Base-by-base conservation (phyloP, 306 rosid genomes). In the Ormosia semicastrata region DNA sequence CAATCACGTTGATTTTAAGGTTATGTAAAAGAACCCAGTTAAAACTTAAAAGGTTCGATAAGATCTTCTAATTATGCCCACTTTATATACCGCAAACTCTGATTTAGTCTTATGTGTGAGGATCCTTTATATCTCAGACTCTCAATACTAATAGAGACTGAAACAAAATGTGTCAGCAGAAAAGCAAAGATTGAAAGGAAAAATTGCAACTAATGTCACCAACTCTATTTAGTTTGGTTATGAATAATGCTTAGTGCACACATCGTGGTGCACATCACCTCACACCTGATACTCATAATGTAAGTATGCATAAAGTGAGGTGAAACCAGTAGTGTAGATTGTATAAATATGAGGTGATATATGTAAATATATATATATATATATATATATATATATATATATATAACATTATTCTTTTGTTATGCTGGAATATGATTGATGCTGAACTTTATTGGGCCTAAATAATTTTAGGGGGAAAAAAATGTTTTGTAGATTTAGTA, bases 101-200 rank as follows among this genome's bases (percentile, higher is more conserved):
- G 37, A 59, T 76, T 83, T 83, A 37, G 66, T 63, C 56, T 18
- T 32, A 64, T 71, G 13, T 59, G 57, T 29, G 46, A 37, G 36
- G 18, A 39, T 39, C 24, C 13, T 62, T 84, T 6, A 32, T 56
- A 32, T 69, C 18, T 46, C 56, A 10, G 33, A 44, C 57, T 71
- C 68, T 64, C 40, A 36, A 63, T 29, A 13, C 49, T 44, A 29
- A 40, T 84, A 79, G 81, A 73, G 59, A 73, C 1, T 58, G 81
- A 84, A 84, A 84, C 87, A 84, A 73, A 73, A 85, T 81, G 36
- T 66, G 67, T 86, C 81, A 78, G 56, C 84, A 50, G 58, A 67
- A 78, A 58, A 54, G 47, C 63, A 56, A 52, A 50, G 60, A 58
- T 49, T 37, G 49, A 66, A 40, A 65, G 57, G 56, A 39, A 75